Base-by-base conservation (phyloP, 78 protist genomes). In the Dictyostelium purpureum region DNA sequence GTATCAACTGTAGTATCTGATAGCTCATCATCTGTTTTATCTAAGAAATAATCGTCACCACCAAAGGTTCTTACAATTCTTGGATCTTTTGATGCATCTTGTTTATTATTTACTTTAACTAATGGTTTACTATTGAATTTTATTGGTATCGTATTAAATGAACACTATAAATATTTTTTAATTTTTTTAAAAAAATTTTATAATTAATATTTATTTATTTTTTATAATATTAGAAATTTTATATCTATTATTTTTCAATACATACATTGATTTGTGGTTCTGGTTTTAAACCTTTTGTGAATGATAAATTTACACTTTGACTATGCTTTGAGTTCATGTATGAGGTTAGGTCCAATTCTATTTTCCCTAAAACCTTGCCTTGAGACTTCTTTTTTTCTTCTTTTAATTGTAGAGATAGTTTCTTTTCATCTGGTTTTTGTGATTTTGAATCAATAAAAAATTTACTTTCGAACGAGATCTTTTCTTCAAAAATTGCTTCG, bases 341-440 rank as follows among this genome's bases (percentile, higher is more conserved):
- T 0, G 80, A 70, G 7, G 90, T 82, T 19, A 82, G 24, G 56
- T 82, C 90, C 28, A 82, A 56, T 70, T 82, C 90, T 10, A 82
- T 82, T 59, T 82, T 82, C 6, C 90, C 90, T 2, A 82, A 42
- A 4, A 70, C 70, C 21, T 82, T 82, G 1, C 74, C 70, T 33
- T 42, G 31, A 11, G 78, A 70, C 26, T 73, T 69, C 71, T 82
- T 82, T 74, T 82, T 70, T 33, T 82, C 88, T 42, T 82, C 90
- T 54, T 82, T 82, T 56, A 82, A 54, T 38, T 73, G 52, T 38
- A 82, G 43, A 54, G 90, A 47, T 16, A 82, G 31, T 47, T 82
- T 82, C 79, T 82, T 82, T 42, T 70, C 90, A 31, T 82, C 90
- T 2, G 90, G 90, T 56, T 82, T 82, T 33, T 82, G 90, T 40